Base-by-base conservation (phyloP, 345 rosid species). In the Trapa incisa region DNA sequence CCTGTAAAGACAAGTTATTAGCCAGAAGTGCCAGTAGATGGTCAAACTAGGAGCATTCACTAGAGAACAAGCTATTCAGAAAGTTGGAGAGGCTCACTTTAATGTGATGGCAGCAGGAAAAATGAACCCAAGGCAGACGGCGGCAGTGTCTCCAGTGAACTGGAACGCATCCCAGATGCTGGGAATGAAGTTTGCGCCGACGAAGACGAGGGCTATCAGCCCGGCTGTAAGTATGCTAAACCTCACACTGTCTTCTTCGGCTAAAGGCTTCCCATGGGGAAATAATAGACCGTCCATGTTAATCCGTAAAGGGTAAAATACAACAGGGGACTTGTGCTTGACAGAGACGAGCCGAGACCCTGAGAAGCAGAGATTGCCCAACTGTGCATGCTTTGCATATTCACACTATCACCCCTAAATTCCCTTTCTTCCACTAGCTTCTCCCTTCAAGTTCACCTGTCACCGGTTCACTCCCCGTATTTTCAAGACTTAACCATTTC, bases 161-260 rank as follows among this genome's bases (percentile, higher is more conserved):
- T 91, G 96, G 77, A 94, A 94, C 69, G 92, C 99, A 73, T 85
- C 96, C 97, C 97, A 94, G 73, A 94, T 94, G 84, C 91, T 91
- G 37, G 99, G 99, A 61, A 94, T 91, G 71, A 82, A 86, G 78
- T 86, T 94, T 57, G 95, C 95, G 53, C 99, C 96, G 71, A 82
- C 47, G 77, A 91, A 86, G 73, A 94, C 86, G 16, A 83, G 35
- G 45, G 74, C 8, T 35, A 91, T 80, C 73, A 91, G 96, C 6
- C 74, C 86, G 16, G 61, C 66, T 47, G 96, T 94, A 67, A 91
- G 50, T 10, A 75, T 76, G 9, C 81, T 79, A 77, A 91, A 94
- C 78, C 97, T 86, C 78, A 58, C 32, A 74, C 87, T 83, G 47
- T 84, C 85, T 41, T 70, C 70, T 41, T 70, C 70, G 68, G 72